A percentile compares a stretch with the other conserved stretches of the same genome.
phyloP scores from a whole-genome alignment of 805 yeast species.

The Kazachstania taianensis region DNA sequence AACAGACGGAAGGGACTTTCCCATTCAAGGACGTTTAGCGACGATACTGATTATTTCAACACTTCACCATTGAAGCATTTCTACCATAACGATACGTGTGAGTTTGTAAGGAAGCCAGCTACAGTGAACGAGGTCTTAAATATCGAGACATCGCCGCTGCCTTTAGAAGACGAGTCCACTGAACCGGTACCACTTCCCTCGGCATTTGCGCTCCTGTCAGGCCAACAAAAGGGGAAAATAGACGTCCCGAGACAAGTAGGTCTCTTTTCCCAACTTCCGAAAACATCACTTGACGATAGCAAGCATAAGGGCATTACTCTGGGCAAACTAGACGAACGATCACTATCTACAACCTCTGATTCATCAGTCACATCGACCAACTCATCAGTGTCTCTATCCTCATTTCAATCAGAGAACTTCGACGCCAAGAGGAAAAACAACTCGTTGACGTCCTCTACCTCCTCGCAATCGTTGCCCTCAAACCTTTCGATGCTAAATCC shows the following conservation, averaged over 20 bases:
- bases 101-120: conserved; percentile 5
- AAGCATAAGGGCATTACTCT: too few relatives aligned
- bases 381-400: conserved; percentile 6
- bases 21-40: conserved; percentile 23
- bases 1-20: not conserved
- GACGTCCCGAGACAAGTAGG: too few relatives aligned
- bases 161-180: not conserved
- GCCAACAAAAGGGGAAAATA: not conserved
- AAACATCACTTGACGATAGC: too few relatives aligned
- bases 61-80: conserved; percentile 27
- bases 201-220: not conserved
- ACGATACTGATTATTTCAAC: conserved; percentile 28
- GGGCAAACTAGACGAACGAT: conserved; percentile 3
- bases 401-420: conserved; percentile 6
- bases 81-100: conserved; percentile 16
- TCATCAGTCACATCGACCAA: conserved; percentile 3
- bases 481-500: too few relatives aligned
- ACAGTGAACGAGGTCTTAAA: conserved; percentile 5
- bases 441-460: conserved; percentile 2
- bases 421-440: conserved; percentile 2
- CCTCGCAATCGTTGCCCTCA: not conserved
- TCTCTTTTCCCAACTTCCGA: too few relatives aligned
- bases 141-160: conserved; percentile 1
- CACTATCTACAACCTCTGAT: conserved; percentile 5
- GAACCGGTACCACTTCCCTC: conserved; percentile 2